A percentile compares a stretch with the other conserved stretches of the same genome.
These are phyloP conservation scores for Exophiala bonariae DNA, from an alignment of 2,329 filamentous ascomycete genomes.

Conservation along the genomic window DNA sequence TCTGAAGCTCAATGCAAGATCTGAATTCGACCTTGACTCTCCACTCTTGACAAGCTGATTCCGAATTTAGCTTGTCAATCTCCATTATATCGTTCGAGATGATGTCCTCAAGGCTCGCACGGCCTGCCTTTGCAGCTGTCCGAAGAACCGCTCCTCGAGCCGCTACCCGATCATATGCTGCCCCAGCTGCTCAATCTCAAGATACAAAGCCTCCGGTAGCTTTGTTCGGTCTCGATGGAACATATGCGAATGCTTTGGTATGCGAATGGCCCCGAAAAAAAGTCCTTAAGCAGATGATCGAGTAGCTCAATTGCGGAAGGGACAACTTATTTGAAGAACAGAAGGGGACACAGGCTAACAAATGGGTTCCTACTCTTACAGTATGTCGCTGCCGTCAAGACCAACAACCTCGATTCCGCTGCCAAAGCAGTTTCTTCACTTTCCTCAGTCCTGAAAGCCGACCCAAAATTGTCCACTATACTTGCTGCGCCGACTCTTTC, in stretches of 20 bases:
- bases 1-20: constrained; percentile 16
- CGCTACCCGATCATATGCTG: constrained; percentile 75
- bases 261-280: constrained; percentile 35
- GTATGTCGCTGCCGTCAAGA: constrained; percentile 96
- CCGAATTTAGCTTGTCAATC: constrained; percentile 4
- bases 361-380: constrained; percentile 40
- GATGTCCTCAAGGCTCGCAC: constrained; percentile 28
- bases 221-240: constrained; percentile 94
- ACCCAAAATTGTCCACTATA: constrained; percentile 75
- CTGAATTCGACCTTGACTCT: constrained; percentile 11
- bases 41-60: constrained; percentile 14
- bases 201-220: constrained; percentile 81
- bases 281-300: neutral
- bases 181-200: constrained; percentile 50
- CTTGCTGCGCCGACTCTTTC: constrained; percentile 78
- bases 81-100: constrained; percentile 20
- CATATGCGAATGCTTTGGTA: constrained; percentile 98
- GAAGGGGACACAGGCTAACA: neutral
- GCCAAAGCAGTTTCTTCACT: constrained; percentile 77
- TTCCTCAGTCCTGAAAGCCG: constrained; percentile 71
- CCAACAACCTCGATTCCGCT: constrained; percentile 78
- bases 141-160: constrained; percentile 59
- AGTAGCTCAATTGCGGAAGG: neutral
- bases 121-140: constrained; percentile 55
- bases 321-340: neutral